Evolutionary conservation across 805 yeast genomes (phyloP).

Genomic region (Suhomyces faveliae): DNA sequence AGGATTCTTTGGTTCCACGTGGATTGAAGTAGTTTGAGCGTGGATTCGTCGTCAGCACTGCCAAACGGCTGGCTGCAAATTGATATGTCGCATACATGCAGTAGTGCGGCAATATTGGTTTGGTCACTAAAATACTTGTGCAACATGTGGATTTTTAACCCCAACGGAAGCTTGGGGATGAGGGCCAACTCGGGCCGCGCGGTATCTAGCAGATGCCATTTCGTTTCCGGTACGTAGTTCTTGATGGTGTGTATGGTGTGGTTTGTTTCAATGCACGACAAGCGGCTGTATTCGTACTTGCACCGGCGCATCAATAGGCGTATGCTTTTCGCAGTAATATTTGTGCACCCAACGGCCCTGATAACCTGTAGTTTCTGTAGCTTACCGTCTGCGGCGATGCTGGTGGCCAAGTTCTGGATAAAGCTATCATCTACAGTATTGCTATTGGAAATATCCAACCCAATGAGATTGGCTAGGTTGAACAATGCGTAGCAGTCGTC

Average conservation of each 20-base stretch:
- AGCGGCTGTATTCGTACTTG: background rate
- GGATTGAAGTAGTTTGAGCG: background rate
- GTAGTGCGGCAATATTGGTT: background rate
- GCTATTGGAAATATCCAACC: conserved; percentile 26
- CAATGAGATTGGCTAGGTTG: conserved; percentile 27
- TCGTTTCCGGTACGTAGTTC: conserved; percentile 9
- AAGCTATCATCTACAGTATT: conserved; percentile 30
- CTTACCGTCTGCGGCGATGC: conserved; percentile 15
- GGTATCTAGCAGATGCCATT: conserved; percentile 12
- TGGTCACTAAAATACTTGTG: conserved; percentile 4
- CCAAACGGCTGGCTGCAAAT: background rate
- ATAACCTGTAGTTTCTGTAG: conserved; percentile 22
- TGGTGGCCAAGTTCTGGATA: conserved; percentile 21
- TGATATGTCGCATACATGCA: conserved; percentile 2
- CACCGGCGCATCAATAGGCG: background rate
- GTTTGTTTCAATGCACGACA: conserved; percentile 11
- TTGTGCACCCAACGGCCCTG: conserved; percentile 21
- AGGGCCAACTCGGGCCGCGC: background rate
- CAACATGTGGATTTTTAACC: conserved; percentile 10
- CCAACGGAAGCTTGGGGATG: conserved; percentile 11
- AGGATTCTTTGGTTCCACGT: conserved; percentile 3
- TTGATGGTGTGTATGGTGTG: background rate
- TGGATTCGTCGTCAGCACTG: background rate
- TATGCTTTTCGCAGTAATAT: background rate
- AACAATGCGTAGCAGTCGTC: conserved; percentile 27